These are phyloP conservation scores for Dothideomycetes sp. DNA, from an alignment of 2,329 filamentous ascomycete species.

Conservation along the genomic window DNA sequence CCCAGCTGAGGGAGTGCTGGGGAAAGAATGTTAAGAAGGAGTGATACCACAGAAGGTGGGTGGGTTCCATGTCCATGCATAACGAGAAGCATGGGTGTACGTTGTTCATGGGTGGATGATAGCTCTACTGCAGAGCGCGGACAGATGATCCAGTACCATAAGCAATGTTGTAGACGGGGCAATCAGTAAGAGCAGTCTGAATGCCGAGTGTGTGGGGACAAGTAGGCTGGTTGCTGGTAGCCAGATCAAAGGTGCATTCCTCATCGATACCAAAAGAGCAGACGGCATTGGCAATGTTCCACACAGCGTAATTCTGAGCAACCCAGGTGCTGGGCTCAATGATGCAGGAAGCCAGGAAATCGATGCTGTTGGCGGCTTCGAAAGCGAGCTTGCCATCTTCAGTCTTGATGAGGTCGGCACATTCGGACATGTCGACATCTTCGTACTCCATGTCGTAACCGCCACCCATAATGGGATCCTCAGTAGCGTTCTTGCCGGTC, in stretches of 20 bases:
- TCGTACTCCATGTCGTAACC: constrained; percentile 42
- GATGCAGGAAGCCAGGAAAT: constrained; percentile 33
- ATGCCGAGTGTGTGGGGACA: constrained; percentile 17
- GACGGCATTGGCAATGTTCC: constrained; percentile 40
- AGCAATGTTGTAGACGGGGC: constrained; percentile 15
- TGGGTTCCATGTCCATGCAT: no score
- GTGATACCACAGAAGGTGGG: no score
- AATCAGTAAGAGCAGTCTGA: constrained; percentile 12
- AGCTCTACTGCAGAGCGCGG: no score
- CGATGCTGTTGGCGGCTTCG: constrained; percentile 46
- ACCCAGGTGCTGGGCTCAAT: constrained; percentile 36
- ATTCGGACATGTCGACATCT: constrained; percentile 37
- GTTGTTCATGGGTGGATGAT: no score
- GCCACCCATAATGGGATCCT: constrained; percentile 38
- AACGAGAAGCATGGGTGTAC: no score
- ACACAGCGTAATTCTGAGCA: constrained; percentile 36
- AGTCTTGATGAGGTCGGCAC: constrained; percentile 36
- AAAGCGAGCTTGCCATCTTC: constrained; percentile 39
- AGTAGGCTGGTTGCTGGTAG: constrained; percentile 17
- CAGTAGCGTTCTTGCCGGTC: constrained; percentile 38
- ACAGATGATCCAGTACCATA: constrained; percentile 20
- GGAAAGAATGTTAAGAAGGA: no score
- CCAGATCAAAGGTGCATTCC: constrained; percentile 17
- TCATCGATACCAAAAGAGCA: constrained; percentile 21
- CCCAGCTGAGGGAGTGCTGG: no score